Percentiles rank a stretch among this genome's conserved stretches.
Conservation (phyloP, 1,284 basidiomycete genomes). For the Boletus semigastroideus region DNA sequence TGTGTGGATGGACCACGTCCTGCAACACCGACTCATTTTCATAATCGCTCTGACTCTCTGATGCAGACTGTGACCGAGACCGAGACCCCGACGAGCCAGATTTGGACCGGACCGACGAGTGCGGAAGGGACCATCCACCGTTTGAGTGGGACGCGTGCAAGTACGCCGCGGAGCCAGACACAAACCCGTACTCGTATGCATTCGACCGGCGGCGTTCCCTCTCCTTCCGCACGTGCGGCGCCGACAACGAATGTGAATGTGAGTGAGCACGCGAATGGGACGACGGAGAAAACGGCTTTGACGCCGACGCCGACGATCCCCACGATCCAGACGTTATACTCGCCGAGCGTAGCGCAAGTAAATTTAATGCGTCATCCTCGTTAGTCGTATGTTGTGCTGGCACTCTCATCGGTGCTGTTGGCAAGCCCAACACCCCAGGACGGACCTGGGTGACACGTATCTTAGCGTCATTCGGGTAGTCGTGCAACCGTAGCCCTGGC, state of each 20-base stretch:
- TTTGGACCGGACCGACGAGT: slow-evolving; percentile 48
- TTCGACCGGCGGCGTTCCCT: slow-evolving; percentile 18
- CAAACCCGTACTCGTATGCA: slow-evolving; percentile 15
- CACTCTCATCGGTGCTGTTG: slow-evolving; percentile 27
- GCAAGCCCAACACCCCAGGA: slow-evolving; percentile 57
- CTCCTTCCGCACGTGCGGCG: not conserved
- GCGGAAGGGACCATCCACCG: slow-evolving; percentile 51
- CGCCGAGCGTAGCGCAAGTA: slow-evolving; percentile 22
- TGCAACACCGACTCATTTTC: slow-evolving; percentile 20
- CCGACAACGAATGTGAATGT: slow-evolving; percentile 8
- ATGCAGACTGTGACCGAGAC: slow-evolving; percentile 38
- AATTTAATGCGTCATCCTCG: slow-evolving; percentile 29
- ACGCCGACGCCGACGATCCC: slow-evolving; percentile 11
- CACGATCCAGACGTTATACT: slow-evolving; percentile 11
- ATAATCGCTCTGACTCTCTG: slow-evolving; percentile 40
- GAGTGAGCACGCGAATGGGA: slow-evolving; percentile 14
- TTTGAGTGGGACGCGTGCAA: slow-evolving; percentile 22
- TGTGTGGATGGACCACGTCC: slow-evolving; percentile 8
- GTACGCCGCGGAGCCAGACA: not conserved
- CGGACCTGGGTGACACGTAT: slow-evolving; percentile 51
- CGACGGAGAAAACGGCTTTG: not conserved
- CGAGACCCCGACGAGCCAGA: slow-evolving; percentile 34
- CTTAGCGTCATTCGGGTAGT: slow-evolving; percentile 48
- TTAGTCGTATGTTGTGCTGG: slow-evolving; percentile 3
- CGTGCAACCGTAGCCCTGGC: slow-evolving; percentile 60